Percentiles rank a stretch among this genome's conserved stretches.
These are phyloP conservation scores for Boletus reticulatus DNA, from an alignment of 768 basidiomycete genomes.

Conservation along the genomic window DNA sequence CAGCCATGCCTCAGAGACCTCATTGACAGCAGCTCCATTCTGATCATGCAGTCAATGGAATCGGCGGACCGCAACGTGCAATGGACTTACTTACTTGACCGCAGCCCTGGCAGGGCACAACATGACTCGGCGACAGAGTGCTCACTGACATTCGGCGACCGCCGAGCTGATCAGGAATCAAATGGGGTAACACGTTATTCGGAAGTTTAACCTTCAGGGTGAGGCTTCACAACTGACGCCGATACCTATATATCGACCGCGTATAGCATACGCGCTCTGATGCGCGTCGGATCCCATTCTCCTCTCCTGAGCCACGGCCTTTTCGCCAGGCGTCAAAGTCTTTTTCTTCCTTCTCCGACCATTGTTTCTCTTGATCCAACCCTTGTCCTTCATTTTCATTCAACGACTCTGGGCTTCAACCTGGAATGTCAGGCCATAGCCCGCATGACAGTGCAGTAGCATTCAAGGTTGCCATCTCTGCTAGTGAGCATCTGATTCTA, in stretches of 20 bases:
- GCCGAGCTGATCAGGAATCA: background rate
- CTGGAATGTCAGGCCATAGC: background rate
- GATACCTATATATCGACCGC: background rate
- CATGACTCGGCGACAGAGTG: too few relatives aligned
- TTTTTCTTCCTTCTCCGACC: background rate
- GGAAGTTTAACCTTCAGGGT: background rate
- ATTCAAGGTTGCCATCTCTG: constrained; percentile 8
- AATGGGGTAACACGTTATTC: background rate
- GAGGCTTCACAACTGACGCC: background rate
- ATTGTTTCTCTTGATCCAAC: background rate
- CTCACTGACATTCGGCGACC: too few relatives aligned
- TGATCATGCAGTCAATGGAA: too few relatives aligned
- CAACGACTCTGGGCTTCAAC: background rate
- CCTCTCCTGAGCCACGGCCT: background rate
- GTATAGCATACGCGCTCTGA: background rate
- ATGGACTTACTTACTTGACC: too few relatives aligned
- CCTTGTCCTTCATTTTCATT: background rate
- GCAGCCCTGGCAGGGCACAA: too few relatives aligned
- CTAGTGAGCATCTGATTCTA: constrained; percentile 6
- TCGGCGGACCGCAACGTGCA: too few relatives aligned
- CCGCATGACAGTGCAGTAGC: background rate
- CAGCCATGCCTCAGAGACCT: too few relatives aligned
- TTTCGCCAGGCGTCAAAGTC: background rate
- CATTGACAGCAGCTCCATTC: too few relatives aligned
- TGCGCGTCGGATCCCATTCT: background rate